Evolutionary conservation across 441 rosid species (phyloP), one percentile per base, ranked within the genome.

Genomic region (California macrophylla): DNA sequence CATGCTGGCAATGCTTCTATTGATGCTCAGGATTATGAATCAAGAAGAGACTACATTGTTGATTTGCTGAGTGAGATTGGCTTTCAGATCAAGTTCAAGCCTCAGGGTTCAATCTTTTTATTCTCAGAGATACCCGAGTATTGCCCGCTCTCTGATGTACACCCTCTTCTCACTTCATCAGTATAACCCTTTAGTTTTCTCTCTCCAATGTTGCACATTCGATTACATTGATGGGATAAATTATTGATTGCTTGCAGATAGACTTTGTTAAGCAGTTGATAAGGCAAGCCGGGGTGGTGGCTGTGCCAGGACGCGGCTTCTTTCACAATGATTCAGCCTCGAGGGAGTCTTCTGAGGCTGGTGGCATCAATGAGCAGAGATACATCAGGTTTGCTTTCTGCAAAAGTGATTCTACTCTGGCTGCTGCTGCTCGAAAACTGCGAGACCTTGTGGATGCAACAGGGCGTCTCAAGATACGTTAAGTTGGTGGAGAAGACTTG

Each of bases 361-460:
- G 50, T 38, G 52, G 12, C 73, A 36, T 42, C 66, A 72, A 77
- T 42, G 75, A 74, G 32, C 80, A 61, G 67, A 81, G 84, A 62
- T 87, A 82, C 58, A 74, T 87, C 67, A 79, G 89, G 79, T 82
- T 83, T 77, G 86, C 87, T 62, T 85, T 87, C 80, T 85, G 91
- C 75, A 87, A 85, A 76, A 82, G 86, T 45, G 69, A 66, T 56
- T 74, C 79, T 42, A 85, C 85, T 23, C 70, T 85, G 68, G 81
- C 72, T 28, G 81, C 87, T 58, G 86, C 85, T 64, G 86, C 85
- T 8, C 29, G 73, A 64, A 82, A 78, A 66, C 82, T 86, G 21
- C 70, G 58, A 10, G 74, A 72, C 72, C 66, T 79, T 40, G 24
- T 56, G 58, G 71, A 67, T 30, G 73, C 61, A 64, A 54, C 61